Evolutionary conservation across 768 basidiomycete species (phyloP), one percentile per base, ranked within the genome.

Genomic region (Calocybe cyanea): DNA sequence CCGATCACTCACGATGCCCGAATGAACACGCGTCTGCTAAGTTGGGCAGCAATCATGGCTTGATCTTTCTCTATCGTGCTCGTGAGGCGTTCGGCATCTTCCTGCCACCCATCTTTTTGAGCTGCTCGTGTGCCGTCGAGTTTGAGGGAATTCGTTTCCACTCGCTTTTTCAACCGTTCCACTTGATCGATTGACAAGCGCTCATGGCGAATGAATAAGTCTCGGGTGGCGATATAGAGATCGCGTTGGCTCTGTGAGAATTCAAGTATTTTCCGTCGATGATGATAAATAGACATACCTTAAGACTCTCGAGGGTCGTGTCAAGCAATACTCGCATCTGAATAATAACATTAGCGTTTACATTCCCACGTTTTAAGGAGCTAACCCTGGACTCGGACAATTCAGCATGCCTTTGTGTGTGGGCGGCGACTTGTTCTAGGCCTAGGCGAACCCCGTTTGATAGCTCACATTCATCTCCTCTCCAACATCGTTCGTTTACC

Each of bases 141-240:
- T 62, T 90, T 93, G 53, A 79, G 65, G 2, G 83, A 80, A 43
- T 78, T 87, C 0, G 69, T 67, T 46, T 94, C 92, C 24, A 94
- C 83, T 28, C 90, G 84, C 59, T 91, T 94, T 66, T 85, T 85
- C 47, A 98, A 70, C 28, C 86, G 77, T 47, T 96, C 92, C 2
- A 92, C 90, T 52, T 87, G 83, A 58, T 97, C 95, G 31, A 82
- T 75, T 0, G 92, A 90, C 34, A 94, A 75, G n/a, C 90, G 81
- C 51, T 94, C 92, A 53, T 92, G 86, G 17, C 93, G 81, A 43
- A 84, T 72, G 60, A 94, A 87, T 6, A 95, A 73, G 56, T 96
- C 93, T 30, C 89, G 80, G 59, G 86, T 85, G 5, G 92, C 85
- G 40, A 92, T 70, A 60, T 92, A 94, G 7, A 97, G 71, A 61